Evolutionary conservation across 169 alveolate genomes (phyloP).

Genomic region (Cyclospora cayetanensis): DNA sequence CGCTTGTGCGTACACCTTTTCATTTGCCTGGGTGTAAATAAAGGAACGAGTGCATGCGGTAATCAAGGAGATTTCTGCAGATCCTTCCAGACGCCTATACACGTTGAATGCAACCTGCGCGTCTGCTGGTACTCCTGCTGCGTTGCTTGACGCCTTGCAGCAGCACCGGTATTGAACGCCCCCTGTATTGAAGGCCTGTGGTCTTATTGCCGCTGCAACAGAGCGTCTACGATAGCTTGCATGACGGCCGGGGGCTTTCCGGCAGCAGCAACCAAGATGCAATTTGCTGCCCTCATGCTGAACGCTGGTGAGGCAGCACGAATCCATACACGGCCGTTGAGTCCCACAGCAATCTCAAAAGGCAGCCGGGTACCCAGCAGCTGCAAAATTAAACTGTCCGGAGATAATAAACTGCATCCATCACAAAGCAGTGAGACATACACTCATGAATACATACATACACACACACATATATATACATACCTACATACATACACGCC

Average conservation of each 20-base stretch:
- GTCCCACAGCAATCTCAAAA: conserved; percentile 55
- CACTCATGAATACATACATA: no score
- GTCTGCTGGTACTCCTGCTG: no score
- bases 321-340: conserved; percentile 67
- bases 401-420: conserved; percentile 38
- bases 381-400: conserved; percentile 55
- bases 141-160: no score
- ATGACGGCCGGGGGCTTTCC: conserved; percentile 50
- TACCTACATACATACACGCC: neutral
- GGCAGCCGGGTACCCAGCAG: conserved; percentile 34
- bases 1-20: no score
- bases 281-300: conserved; percentile 48
- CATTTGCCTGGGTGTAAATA: no score
- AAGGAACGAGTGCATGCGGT: no score
- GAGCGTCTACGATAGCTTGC: conserved; percentile 64
- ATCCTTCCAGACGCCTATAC: no score
- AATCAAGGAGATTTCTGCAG: no score
- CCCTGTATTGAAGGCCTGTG: no score
- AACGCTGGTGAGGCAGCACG: conserved; percentile 23
- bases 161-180: no score
- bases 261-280: conserved; percentile 49
- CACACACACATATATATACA: no score
- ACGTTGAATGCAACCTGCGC: no score
- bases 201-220: conserved; percentile 23
- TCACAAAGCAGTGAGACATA: neutral